phyloP scores from a whole-genome alignment of 2,329 filamentous ascomycete species.

The Dactylellina leptospora region DNA sequence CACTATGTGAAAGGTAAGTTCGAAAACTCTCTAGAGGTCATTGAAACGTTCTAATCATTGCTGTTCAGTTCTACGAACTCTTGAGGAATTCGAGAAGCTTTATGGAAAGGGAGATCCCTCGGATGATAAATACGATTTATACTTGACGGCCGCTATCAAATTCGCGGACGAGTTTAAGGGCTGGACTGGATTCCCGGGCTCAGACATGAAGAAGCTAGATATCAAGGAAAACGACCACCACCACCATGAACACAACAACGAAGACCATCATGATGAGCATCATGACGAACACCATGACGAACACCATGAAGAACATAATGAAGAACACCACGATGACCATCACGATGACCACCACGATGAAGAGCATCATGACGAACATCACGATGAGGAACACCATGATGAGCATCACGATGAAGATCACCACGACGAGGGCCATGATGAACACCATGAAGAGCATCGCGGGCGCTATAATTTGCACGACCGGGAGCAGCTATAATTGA shows the following conservation, averaged over 20 bases:
- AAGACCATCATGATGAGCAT: neutral
- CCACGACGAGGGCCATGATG: neutral
- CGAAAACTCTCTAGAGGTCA: too few relatives aligned
- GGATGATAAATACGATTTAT: slow-evolving; percentile 60
- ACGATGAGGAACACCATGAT: neutral
- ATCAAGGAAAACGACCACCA: slow-evolving; percentile 10
- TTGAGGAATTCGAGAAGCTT: slow-evolving; percentile 55
- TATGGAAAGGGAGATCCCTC: slow-evolving; percentile 48
- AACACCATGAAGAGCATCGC: neutral
- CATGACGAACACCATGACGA: neutral
- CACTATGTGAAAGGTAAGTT: slow-evolving; percentile 82
- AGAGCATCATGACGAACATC: neutral
- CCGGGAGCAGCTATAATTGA: too few relatives aligned
- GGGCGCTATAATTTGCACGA: neutral
- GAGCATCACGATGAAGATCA: neutral
- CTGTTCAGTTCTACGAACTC: slow-evolving; percentile 54
- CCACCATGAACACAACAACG: neutral
- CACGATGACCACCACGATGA: neutral
- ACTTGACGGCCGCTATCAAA: slow-evolving; percentile 65
- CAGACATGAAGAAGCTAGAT: slow-evolving; percentile 8
- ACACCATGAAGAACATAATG: neutral
- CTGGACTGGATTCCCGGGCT: slow-evolving; percentile 55
- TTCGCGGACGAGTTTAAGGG: slow-evolving; percentile 63
- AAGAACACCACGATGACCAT: neutral
- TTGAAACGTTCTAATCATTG: too few relatives aligned